Conservation (phyloP, 495 filamentous ascomycete genomes). For the Aspergillus wentii region DNA sequence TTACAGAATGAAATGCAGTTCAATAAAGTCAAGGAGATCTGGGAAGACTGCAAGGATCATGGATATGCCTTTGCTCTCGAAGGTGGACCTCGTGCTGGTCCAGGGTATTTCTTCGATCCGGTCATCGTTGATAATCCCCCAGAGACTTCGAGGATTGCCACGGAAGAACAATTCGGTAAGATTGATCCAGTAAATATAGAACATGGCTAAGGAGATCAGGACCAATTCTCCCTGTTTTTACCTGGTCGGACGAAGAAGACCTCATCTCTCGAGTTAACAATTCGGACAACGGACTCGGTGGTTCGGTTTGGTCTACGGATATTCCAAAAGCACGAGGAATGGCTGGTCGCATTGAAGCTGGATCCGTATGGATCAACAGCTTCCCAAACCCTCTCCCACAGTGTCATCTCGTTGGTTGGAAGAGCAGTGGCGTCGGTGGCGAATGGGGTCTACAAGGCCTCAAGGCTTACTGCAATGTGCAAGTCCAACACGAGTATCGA, state of each 20-base stretch:
- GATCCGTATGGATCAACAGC: conserved; percentile 29
- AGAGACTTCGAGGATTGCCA: conserved; percentile 35
- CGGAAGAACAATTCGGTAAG: conserved; percentile 32
- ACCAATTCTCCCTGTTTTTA: conserved; percentile 44
- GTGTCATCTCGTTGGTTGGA: conserved; percentile 55
- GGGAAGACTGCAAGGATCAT: conserved; percentile 36
- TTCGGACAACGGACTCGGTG: conserved; percentile 42
- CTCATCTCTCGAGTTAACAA: conserved; percentile 47
- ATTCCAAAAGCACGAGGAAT: conserved; percentile 35
- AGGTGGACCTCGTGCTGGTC: conserved; percentile 16
- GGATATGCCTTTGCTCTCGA: conserved; percentile 42
- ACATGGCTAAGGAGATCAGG: conserved; percentile 11
- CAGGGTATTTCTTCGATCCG: conserved; percentile 43
- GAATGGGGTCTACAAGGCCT: conserved; percentile 55
- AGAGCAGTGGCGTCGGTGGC: conserved; percentile 58
- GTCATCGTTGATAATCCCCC: conserved; percentile 51
- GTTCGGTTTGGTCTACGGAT: conserved; percentile 49
- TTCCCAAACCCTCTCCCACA: conserved; percentile 22
- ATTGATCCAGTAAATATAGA: background rate
- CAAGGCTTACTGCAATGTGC: conserved; percentile 50
- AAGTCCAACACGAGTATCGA: conserved; percentile 20
- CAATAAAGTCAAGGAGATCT: conserved; percentile 38
- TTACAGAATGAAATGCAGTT: conserved; percentile 54
- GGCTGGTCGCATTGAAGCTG: conserved; percentile 38
- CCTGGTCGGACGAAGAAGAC: conserved; percentile 46